These are phyloP conservation scores for Keqinozyma sinolaborantium DNA, from an alignment of 1,139 yeast species.

Conservation along the genomic window DNA sequence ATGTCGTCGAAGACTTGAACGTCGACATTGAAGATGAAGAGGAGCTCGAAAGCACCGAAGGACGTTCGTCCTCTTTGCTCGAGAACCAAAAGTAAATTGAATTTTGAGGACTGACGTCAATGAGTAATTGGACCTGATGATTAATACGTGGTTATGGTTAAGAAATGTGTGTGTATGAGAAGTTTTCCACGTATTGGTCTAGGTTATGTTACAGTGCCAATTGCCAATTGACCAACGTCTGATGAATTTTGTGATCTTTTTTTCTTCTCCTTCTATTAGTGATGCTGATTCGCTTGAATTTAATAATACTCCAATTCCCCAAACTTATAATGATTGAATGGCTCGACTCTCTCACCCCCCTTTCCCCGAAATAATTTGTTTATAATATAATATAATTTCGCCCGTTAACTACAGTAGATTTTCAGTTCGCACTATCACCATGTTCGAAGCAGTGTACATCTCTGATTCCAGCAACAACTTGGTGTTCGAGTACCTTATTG, in stretches of 20 bases:
- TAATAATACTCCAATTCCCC: conserved; percentile 1
- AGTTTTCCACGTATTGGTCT: conserved; percentile 1
- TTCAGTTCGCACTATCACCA: conserved; percentile 11
- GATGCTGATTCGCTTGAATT: background rate
- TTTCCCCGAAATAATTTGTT: conserved; percentile 1
- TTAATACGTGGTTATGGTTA: conserved; percentile 3
- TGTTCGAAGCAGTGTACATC: conserved; percentile 61
- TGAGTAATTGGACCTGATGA: too few species aligned
- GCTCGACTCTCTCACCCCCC: conserved; percentile 5
- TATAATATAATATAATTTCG: conserved; percentile 2
- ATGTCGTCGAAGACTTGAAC: conserved; percentile 58
- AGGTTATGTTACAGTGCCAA: background rate
- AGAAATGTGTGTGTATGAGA: conserved; percentile 9
- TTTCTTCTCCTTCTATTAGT: background rate
- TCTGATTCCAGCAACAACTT: conserved; percentile 53
- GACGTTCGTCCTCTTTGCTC: conserved; percentile 8
- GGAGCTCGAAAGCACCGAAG: conserved; percentile 5
- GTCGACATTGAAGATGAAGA: conserved; percentile 40
- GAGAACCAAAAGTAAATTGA: conserved; percentile 4
- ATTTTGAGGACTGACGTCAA: too few species aligned
- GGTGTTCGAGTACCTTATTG: conserved; percentile 55
- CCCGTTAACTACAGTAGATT: too few species aligned
- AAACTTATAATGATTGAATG: conserved; percentile 2
- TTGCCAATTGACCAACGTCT: background rate
- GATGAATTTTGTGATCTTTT: too few species aligned